Percentiles rank a stretch among this genome's conserved stretches.
phyloP scores from a whole-genome alignment of 495 filamentous ascomycete genomes.

The Bombardia bombarda region DNA sequence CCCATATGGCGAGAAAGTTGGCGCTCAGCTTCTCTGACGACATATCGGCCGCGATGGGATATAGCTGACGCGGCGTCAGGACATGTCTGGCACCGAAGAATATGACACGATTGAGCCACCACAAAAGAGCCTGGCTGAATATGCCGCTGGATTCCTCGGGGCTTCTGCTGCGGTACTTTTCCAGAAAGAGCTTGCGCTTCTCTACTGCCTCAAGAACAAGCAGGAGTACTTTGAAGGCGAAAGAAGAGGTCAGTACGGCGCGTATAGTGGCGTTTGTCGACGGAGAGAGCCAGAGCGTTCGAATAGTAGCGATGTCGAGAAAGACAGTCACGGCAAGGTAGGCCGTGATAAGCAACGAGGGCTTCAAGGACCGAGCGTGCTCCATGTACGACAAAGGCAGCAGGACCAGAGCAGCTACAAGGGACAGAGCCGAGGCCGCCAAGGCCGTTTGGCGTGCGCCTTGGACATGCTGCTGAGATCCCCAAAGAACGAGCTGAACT shows the following conservation, averaged over 20 bases:
- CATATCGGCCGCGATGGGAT: constrained; percentile 10
- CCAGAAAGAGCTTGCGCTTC: constrained; percentile 13
- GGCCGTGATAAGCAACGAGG: constrained; percentile 48
- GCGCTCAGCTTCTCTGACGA: not conserved
- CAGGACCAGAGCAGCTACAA: constrained; percentile 26
- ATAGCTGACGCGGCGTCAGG: constrained; percentile 39
- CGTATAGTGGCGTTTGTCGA: constrained; percentile 5
- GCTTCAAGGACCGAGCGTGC: constrained; percentile 41
- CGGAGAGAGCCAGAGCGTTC: constrained; percentile 47
- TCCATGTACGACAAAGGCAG: constrained; percentile 44
- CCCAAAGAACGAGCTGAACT: constrained; percentile 32
- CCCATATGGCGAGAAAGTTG: not conserved
- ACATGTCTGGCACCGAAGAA: constrained; percentile 34
- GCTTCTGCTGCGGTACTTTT: not conserved
- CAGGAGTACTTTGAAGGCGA: constrained; percentile 38
- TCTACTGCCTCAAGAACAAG: constrained; percentile 41
- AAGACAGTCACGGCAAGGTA: constrained; percentile 50
- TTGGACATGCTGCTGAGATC: constrained; percentile 1
- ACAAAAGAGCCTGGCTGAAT: constrained; percentile 45
- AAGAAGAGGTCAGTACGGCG: constrained; percentile 33
- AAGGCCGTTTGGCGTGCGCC: constrained; percentile 1
- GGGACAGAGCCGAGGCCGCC: constrained; percentile 5
- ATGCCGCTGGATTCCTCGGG: constrained; percentile 50
- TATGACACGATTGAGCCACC: constrained; percentile 54
- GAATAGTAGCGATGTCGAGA: constrained; percentile 43